Evolutionary conservation across 345 rosid species (phyloP), one percentile per base, ranked within the genome.

Genomic region (Citrus inodora): DNA sequence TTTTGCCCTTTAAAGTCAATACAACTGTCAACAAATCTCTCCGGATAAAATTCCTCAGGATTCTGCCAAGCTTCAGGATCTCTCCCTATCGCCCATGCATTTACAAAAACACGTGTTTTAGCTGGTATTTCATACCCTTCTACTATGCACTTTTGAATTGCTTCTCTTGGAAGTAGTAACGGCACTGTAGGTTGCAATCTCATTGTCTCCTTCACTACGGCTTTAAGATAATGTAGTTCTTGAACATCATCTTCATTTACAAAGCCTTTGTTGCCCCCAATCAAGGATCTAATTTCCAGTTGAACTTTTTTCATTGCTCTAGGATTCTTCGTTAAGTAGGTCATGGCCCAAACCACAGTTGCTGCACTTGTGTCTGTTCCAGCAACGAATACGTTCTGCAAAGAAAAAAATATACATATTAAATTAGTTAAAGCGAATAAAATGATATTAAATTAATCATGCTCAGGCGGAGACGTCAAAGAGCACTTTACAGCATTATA

Each of bases 121-220:
- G 35, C 27, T 17, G 59, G 40, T 75, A 63, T 63, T 32, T 63
- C 70, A 27, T 75, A 75, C 19, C 66, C 79, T 10, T 53, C 55
- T 3, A 67, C 3, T 2, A n/a, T 9, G 66, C 73, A 76, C 2
- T 63, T 75, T 0, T 28, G 65, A 0, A 4, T 76, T 22, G 65
- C 53, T 76, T 76, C 79, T 53, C 73, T 33, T 25, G 79, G 73
- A 4, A 67, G 4, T n/a, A 80, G 76, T 22, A 87, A 27, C 61
- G 82, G 81, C 55, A 22, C 82, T 0, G 65, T 1, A 0, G 79
- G 78, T 5, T 75, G 70, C 6, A 42, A 48, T 42, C 87, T 78
- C 84, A 82, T 77, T 35, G 85, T 80, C 79, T 86, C 90, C 77
- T 85, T 87, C 32, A 86, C 82, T 25, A 87, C 81, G 2, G 89